Base-by-base conservation (phyloP, 257 asterid species). In the Cinchona pubescens region DNA sequence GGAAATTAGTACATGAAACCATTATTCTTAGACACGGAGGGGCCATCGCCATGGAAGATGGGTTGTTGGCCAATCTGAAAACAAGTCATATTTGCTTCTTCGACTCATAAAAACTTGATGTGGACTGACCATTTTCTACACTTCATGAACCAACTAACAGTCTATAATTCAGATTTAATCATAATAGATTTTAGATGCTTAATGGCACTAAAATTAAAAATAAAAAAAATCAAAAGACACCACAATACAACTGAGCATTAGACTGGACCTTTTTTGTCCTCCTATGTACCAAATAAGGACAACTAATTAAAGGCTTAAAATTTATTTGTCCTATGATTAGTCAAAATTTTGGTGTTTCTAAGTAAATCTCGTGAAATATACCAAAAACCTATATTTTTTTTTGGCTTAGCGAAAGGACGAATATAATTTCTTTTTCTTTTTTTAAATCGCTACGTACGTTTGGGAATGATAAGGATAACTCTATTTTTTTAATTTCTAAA, bases 11-110 rank as follows among this genome's bases (percentile, higher is more conserved):
- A 5, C 45, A 70, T 70, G 72, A 77, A 21, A 81, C 75, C 75
- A 70, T 72, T 58, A 71, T 66, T 71, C 60, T 64, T 65, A 35
- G n/a, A 51, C 80, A 64, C 64, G 68, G 34, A 73, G 77, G 55
- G 75, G 64, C 65, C 78, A 66, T 71, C 30, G 32, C 48, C 23
- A 4, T 23, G 13, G 68, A 80, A 76, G 69, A 72, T 80, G 81
- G 78, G 75, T 3, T 76, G 84, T 66, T 66, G 53, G 62, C 72
- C 72, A 63, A 25, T 45, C 56, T 72, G 30, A 18, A 8, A 25
- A 38, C 83, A 80, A 27, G 48, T 75, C 75, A 56, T 35, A 7
- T 74, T 51, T 75, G 77, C 71, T 23, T 23, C 55, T 48, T 45
- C 55, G 32, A 25, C 16, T 32, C 81, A 21, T 76, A 16, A 15